Base-by-base conservation (phyloP, 352 stramenopile species). In the Pythium brassicae region DNA sequence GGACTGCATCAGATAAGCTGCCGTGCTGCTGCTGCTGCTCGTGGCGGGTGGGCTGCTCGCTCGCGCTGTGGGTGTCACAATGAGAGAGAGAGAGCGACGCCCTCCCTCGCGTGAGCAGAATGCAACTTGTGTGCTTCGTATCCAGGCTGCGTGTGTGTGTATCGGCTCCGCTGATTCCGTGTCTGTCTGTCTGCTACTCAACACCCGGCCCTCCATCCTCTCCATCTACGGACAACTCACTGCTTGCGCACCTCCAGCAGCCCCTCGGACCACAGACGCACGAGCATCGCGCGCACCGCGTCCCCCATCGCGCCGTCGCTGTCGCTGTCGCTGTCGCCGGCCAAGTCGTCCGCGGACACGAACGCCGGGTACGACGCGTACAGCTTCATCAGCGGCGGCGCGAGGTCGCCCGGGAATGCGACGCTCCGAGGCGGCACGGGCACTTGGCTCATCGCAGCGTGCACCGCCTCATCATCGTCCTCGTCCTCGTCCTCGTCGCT, bases 1-100 rank as follows among this genome's bases (percentile, higher is more conserved):
- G 63, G 95, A 99, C 63, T 98, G 96, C 78, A 99, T 99, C 74
- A 78, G 84, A 78, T 94, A 89, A 91, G 55, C 60, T 15, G 12
- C 11, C 17, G 26, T 20, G 23, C 19, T 19, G 11, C 1, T 37
- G n/a, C n/a, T n/a, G n/a, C n/a, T n/a, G n/a, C n/a, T n/a, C n/a
- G n/a, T 27, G 20, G n/a, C 4, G 19, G 54, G 57, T 49, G 14
- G 11, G 6, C 9, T 25, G 9, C 42, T 17, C 2, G 15, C 6
- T 50, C n/a, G 20, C 10, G 20, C n/a, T n/a, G n/a, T n/a, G n/a
- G n/a, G n/a, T n/a, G n/a, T n/a, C n/a, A n/a, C n/a, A n/a, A n/a
- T n/a, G n/a, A n/a, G n/a, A n/a, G n/a, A n/a, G n/a, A n/a, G n/a
- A n/a, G n/a, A n/a, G n/a, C n/a, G n/a, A n/a, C n/a, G n/a, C n/a